phyloP scores from a whole-genome alignment of 164 flowering plant genomes.

The Kalanchoe fedtschenkoi region DNA sequence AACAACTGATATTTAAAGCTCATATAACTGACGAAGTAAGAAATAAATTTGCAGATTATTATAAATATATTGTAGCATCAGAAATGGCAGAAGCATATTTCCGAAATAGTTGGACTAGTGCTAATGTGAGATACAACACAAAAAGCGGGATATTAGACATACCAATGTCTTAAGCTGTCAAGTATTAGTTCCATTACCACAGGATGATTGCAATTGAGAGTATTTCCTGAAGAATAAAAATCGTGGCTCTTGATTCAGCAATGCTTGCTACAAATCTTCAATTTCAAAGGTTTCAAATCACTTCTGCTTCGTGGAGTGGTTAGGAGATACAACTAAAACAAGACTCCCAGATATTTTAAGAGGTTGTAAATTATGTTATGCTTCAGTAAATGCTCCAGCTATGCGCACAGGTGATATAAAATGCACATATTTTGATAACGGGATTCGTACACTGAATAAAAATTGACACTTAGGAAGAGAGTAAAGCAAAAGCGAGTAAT shows the following conservation, averaged over 20 bases:
- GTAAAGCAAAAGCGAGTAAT: slow-evolving; percentile 2
- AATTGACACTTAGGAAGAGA: not conserved
- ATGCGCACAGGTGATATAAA: not conserved
- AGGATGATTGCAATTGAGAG: slow-evolving; percentile 94
- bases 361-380: not conserved
- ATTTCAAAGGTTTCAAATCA: not conserved
- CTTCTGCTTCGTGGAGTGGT: not conserved
- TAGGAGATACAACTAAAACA: not conserved
- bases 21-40: not conserved
- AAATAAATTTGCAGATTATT: not conserved
- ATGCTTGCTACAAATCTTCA: not conserved
- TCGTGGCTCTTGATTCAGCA: not conserved
- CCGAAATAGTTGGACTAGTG: not conserved
- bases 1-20: not conserved
- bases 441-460: not conserved
- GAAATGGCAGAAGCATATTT: not conserved
- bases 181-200: slow-evolving; percentile 93
- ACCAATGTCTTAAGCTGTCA: slow-evolving; percentile 97
- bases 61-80: not conserved
- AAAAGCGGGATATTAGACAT: slow-evolving; percentile 11
- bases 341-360: not conserved
- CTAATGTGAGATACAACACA: not conserved
- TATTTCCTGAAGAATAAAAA: slow-evolving; percentile 52
- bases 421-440: not conserved
- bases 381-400: not conserved